These are phyloP conservation scores for Comarum palustre DNA, from an alignment of 306 rosid genomes.

Conservation along the genomic window DNA sequence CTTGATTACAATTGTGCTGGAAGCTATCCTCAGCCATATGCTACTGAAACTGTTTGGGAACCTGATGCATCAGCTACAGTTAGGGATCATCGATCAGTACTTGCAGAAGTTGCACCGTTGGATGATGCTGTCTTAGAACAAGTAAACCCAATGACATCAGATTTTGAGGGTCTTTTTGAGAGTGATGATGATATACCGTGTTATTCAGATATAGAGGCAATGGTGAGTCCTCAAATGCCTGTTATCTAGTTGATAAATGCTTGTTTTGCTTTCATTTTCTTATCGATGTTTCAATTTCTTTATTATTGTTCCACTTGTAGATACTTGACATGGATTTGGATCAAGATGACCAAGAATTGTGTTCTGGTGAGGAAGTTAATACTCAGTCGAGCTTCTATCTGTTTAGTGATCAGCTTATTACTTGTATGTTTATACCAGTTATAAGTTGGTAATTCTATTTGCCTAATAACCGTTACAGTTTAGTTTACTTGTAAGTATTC, in stretches of 20 bases:
- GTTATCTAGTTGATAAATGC: conserved; percentile 16
- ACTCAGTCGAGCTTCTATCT: conserved; percentile 1
- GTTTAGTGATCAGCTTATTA: background rate
- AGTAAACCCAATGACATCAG: conserved; percentile 34
- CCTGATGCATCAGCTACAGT: conserved; percentile 31
- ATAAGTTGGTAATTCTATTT: background rate
- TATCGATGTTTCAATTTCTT: conserved; percentile 10
- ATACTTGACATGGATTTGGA: conserved; percentile 95
- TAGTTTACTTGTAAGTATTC: background rate
- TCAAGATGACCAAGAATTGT: conserved; percentile 67
- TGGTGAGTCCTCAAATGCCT: conserved; percentile 49
- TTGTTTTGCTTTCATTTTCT: conserved; percentile 14
- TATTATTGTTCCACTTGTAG: conserved; percentile 41
- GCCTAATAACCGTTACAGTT: background rate
- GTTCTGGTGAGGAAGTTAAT: conserved; percentile 70
- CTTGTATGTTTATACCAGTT: background rate
- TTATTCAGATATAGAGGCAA: conserved; percentile 90
- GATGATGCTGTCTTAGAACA: conserved; percentile 37
- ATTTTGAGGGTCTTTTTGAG: conserved; percentile 52
- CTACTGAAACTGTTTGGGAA: conserved; percentile 42
- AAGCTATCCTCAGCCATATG: conserved; percentile 41
- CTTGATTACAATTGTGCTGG: conserved; percentile 33
- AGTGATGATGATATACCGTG: conserved; percentile 81
- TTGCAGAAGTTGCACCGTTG: conserved; percentile 37
- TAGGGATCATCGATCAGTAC: conserved; percentile 40